A percentile compares a stretch with the other conserved stretches of the same genome.
phyloP scores from a whole-genome alignment of 352 stramenopile genomes.

The Phytophthora quininea region DNA sequence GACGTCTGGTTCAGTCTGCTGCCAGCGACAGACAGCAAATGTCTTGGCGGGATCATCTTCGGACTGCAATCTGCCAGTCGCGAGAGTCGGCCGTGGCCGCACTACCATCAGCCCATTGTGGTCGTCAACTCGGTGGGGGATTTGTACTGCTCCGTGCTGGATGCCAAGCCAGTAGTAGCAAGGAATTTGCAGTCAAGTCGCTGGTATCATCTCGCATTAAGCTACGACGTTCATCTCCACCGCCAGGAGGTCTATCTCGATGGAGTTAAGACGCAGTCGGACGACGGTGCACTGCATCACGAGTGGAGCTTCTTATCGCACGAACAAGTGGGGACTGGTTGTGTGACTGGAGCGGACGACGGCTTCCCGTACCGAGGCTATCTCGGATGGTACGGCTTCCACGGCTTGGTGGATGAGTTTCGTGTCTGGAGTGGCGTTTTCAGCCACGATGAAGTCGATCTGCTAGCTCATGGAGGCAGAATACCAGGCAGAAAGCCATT shows the following conservation, averaged over 20 bases:
- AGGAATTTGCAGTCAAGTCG: slow-evolving; percentile 20
- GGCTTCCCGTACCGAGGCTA: slow-evolving; percentile 6
- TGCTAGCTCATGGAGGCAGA: slow-evolving; percentile 10
- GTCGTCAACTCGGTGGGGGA: slow-evolving; percentile 30
- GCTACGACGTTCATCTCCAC: slow-evolving; percentile 29
- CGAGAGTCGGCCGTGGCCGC: slow-evolving; percentile 18
- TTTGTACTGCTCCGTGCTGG: slow-evolving; percentile 39
- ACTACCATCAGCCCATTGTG: slow-evolving; percentile 37
- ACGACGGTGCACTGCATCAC: slow-evolving; percentile 7
- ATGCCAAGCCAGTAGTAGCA: slow-evolving; percentile 28
- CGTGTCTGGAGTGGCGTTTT: slow-evolving; percentile 30
- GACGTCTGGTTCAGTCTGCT: slow-evolving; percentile 39
- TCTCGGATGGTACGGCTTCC: slow-evolving; percentile 40
- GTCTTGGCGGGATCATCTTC: slow-evolving; percentile 36
- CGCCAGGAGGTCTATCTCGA: slow-evolving; percentile 34
- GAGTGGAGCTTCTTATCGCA: slow-evolving; percentile 25
- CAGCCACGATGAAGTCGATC: background rate
- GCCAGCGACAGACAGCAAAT: slow-evolving; percentile 9
- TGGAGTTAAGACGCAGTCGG: slow-evolving; percentile 18
- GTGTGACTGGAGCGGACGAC: slow-evolving; percentile 16
- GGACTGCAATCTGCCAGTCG: slow-evolving; percentile 25
- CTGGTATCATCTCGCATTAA: slow-evolving; percentile 47
- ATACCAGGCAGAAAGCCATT: background rate
- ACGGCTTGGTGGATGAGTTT: slow-evolving; percentile 42
- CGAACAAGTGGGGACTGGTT: slow-evolving; percentile 44